Evolutionary conservation across 2,329 filamentous ascomycete species (phyloP).

Genomic region (Acarospora socialis): DNA sequence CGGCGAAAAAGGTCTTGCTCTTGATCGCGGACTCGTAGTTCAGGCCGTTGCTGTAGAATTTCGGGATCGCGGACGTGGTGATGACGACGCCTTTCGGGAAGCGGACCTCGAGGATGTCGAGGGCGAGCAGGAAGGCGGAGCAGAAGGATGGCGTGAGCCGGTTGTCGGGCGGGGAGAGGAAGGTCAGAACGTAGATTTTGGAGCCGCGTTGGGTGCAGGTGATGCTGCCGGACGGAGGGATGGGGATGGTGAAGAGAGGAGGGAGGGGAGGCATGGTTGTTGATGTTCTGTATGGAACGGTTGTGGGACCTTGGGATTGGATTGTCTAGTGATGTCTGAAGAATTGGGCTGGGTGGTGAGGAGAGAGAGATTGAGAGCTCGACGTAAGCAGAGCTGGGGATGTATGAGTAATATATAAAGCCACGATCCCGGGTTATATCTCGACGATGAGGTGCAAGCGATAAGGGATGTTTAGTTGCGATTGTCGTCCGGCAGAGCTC

Average conservation of each 20-base stretch:
- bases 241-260: constrained; percentile 46
- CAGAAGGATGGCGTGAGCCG: constrained; percentile 56
- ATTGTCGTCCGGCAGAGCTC: too few relatives aligned
- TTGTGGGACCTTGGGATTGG: too few relatives aligned
- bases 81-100: constrained; percentile 59
- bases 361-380: too few relatives aligned
- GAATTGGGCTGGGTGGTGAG: too few relatives aligned
- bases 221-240: constrained; percentile 41
- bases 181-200: constrained; percentile 57
- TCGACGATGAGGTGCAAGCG: too few relatives aligned
- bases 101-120: constrained; percentile 59
- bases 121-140: constrained; percentile 50
- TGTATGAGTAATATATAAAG: too few relatives aligned
- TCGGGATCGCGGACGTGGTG: constrained; percentile 59
- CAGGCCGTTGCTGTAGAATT: constrained; percentile 77
- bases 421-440: too few relatives aligned
- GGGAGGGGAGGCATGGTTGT: constrained; percentile 12
- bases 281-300: neutral
- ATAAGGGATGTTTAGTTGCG: too few relatives aligned
- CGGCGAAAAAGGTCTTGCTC: constrained; percentile 47
- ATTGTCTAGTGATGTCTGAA: too few relatives aligned
- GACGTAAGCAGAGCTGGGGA: too few relatives aligned
- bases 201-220: constrained; percentile 46
- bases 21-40: constrained; percentile 53
- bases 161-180: constrained; percentile 60